These are phyloP conservation scores for Solidago caesia DNA, from an alignment of 129 eudicot genomes.

Conservation along the genomic window DNA sequence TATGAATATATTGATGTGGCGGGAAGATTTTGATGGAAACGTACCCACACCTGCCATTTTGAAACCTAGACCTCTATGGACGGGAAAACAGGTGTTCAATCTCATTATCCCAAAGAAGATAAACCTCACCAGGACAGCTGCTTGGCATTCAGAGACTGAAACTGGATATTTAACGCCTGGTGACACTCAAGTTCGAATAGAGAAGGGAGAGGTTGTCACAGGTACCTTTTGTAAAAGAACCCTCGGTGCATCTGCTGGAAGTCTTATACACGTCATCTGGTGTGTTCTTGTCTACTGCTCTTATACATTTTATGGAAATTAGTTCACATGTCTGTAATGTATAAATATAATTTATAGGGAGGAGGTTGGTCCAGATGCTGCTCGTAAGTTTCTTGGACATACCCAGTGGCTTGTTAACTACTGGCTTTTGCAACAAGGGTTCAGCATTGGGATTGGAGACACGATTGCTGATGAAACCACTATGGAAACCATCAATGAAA, in stretches of 20 bases:
- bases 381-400: conserved; percentile 97
- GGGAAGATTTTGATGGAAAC: conserved; percentile 99
- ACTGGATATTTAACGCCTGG: conserved; percentile 82
- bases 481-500: conserved; percentile 55
- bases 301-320: not conserved
- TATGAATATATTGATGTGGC: conserved; percentile 97
- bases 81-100: conserved; percentile 94
- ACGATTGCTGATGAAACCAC: conserved; percentile 1
- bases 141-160: conserved; percentile 87
- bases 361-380: conserved; percentile 99
- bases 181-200: conserved; percentile 88
- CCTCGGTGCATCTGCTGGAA: conserved; percentile 89
- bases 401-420: conserved; percentile 99
- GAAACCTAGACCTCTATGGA: conserved; percentile 98
- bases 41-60: conserved; percentile 87
- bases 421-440: conserved; percentile 95
- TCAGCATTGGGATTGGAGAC: conserved; percentile 94
- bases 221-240: conserved; percentile 93
- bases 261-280: conserved; percentile 98
- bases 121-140: conserved; percentile 74
- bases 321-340: not conserved
- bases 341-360: conserved; percentile 48
- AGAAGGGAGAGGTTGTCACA: conserved; percentile 86
- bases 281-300: conserved; percentile 9
- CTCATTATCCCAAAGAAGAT: conserved; percentile 94